Percentiles rank a stretch among this genome's conserved stretches.
Evolutionary conservation across 257 asterid genomes (phyloP).

Genomic region (Henckelia pumila): DNA sequence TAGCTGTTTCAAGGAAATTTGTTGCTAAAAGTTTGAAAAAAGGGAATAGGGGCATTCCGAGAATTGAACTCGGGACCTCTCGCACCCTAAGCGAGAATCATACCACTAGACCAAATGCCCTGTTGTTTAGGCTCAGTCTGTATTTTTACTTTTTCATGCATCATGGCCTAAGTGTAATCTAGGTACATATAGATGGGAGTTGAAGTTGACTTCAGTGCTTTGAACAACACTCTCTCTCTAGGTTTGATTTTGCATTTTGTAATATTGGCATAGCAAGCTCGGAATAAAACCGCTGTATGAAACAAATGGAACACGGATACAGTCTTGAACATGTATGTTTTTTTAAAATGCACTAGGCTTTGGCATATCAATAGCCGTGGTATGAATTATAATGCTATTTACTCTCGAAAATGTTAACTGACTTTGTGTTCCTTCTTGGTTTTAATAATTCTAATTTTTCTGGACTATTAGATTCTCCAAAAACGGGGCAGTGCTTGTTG

Average conservation of each 20-base stretch:
- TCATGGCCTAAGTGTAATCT: no score
- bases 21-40: background rate
- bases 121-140: no score
- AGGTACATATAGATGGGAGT: background rate
- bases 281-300: no score
- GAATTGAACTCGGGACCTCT: conserved; percentile 90
- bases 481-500: background rate
- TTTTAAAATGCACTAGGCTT: no score
- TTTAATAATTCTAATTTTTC: no score
- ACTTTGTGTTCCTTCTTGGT: background rate
- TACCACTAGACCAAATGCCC: conserved; percentile 79
- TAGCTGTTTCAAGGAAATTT: background rate
- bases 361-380: background rate
- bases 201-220: conserved; percentile 1
- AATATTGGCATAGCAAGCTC: background rate
- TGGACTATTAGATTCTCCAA: background rate
- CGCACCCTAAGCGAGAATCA: conserved; percentile 80
- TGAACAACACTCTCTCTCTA: background rate
- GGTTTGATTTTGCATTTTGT: background rate
- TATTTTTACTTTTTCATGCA: no score
- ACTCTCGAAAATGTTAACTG: background rate
- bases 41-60: conserved; percentile 72
- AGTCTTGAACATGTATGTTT: no score
- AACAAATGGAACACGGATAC: no score
- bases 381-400: background rate